Base-by-base conservation (phyloP, 2,329 filamentous ascomycete genomes). In the Aspergillus ustus region DNA sequence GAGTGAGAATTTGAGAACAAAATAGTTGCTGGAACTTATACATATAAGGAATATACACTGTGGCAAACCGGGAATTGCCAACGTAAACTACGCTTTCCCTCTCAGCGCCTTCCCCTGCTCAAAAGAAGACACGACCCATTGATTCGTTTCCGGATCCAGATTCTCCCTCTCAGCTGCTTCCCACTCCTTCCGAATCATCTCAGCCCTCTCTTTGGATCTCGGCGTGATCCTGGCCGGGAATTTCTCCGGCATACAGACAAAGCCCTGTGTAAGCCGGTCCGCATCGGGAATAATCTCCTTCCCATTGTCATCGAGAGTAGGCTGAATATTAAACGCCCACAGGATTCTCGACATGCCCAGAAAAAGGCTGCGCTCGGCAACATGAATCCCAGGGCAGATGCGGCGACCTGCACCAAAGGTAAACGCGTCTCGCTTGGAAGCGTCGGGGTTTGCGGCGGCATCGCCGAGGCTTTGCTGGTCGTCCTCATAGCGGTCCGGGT, bases 381-480 rank as follows among this genome's bases (percentile, higher is more conserved):
- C 75, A 56, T 86, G 82, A 31, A 85, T 83, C 0, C 86, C 86
- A 3, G 82, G 85, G 69, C 86, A 89, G 48, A 87, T 80, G 25
- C 86, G 78, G 6, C 85, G 77, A 1, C 85, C 85, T 8, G 81
- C 82, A 20, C 85, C 85, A 58, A 85, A 88, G 0, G 78, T 80
- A 69, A 84, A 86, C 8, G 83, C 80, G 52, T 86, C 84, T 15
- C 83, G 77, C 67, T 83, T 77, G 1, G 73, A 70, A 0, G 73
- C 71, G 56, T 81, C 77, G 0, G 76, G 63, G 22, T 80, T 74
- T 0, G 63, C 64, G 5, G 70, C 70, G 2, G 75, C 69, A 48
- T 77, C 74, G 22, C 77, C 75, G 51, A 71, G 17, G 70, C 73
- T 46, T 65, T 71, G 49, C 77, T 75, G 11, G 70, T 73, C 57